phyloP scores from a whole-genome alignment of 176 grass and related monocot genomes.

The Phyllostachys edulis region DNA sequence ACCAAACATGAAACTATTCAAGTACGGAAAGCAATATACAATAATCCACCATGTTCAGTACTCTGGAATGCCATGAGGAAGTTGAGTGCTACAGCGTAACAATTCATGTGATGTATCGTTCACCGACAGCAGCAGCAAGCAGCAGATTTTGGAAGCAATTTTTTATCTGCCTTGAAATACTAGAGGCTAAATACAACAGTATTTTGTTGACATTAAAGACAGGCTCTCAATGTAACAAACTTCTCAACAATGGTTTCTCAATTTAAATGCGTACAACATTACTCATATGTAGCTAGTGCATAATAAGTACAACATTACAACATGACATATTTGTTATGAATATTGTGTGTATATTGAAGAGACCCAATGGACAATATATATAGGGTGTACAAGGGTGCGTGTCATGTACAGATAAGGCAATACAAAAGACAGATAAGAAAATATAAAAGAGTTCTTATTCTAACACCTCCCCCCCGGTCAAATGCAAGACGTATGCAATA shows the following conservation, averaged over 20 bases:
- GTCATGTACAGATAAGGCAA: no score
- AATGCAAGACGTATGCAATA: no score
- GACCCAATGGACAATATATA: no score
- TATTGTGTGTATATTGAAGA: no score
- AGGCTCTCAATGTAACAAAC: neutral
- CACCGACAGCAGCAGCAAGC: neutral
- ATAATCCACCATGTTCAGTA: neutral
- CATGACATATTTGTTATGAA: no score
- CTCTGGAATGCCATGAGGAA: neutral
- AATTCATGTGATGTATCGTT: neutral
- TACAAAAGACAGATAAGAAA: no score
- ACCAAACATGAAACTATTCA: neutral
- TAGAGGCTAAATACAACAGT: neutral
- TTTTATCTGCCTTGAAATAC: neutral
- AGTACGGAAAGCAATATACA: neutral
- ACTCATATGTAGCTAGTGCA: neutral
- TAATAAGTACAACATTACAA: constrained; percentile 10
- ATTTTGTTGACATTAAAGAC: neutral
- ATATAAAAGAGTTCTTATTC: no score
- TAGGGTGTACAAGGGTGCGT: no score
- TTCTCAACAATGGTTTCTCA: neutral
- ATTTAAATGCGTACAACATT: neutral
- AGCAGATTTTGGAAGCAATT: constrained; percentile 8
- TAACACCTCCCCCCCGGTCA: no score
- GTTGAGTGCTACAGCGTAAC: neutral